Evolutionary conservation across 2,329 filamentous ascomycete species (phyloP), one percentile per base, ranked within the genome.

Genomic region (Trichoderma sp.): DNA sequence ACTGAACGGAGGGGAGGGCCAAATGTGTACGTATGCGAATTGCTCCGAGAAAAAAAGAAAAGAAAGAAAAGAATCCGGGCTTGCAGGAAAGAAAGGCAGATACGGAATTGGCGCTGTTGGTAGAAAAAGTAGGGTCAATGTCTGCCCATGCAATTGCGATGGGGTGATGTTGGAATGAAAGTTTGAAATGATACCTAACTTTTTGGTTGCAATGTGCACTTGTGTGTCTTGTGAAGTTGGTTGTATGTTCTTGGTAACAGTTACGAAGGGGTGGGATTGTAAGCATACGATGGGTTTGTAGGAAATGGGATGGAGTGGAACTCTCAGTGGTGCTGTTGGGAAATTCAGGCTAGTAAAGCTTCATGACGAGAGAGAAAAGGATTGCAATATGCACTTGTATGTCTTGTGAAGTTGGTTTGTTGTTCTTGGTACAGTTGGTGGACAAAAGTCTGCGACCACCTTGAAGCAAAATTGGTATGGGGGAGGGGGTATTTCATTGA

Each of bases 161-260:
- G 75, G 75, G 41, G 68, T 63, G 38, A 74, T 72, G 50, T 75
- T 76, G 63, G 75, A 74, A 76, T 72, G 59, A 75, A 65, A 75
- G 56, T 41, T 75, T 65, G 21, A 72, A 75, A 75, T 74, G 71
- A 74, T 75, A 75, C 66, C 62, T 65, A 9, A 16, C 35, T 56
- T 38, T 60, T 71, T 24, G n/a, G 60, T 45, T 45, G 66, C 41
- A 65, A 45, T 33, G 66, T 27, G 33, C 18, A 38, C 50, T 14
- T 60, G 50, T 50, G 3, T 33, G 27, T 21, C 12, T 33, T 35
- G 69, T 63, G 38, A 62, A 53, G 11, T 65, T 8, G n/a, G 45
- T 29, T 31, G 21, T 14, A 6, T 60, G 45, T 41, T 14, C 6
- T 27, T 18, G 53, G 38, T 14, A 33, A 56, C 12, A 12, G 21